Percentiles rank a stretch among this genome's conserved stretches.
These are phyloP conservation scores for Dillenia suffruticosa DNA, from an alignment of 164 flowering plant genomes.

Conservation along the genomic window DNA sequence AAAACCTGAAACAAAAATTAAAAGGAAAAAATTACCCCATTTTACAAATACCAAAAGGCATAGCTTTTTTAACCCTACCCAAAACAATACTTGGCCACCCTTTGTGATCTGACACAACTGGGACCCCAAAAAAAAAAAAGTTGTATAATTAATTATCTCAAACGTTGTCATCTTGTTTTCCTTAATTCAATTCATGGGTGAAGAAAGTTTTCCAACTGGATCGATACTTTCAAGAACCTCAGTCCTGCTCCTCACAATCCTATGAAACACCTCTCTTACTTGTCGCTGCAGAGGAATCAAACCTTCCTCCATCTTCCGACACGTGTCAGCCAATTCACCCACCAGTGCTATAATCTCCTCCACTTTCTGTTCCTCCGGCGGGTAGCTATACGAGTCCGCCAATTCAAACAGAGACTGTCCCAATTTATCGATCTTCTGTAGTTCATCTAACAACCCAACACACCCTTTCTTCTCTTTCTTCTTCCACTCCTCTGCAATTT, in stretches of 20 bases:
- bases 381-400: conserved; percentile 42
- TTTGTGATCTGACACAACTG: too few species aligned
- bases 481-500: conserved; percentile 84
- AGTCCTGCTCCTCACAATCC: conserved; percentile 68
- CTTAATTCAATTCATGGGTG: conserved; percentile 6
- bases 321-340: conserved; percentile 51
- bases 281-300: conserved; percentile 66
- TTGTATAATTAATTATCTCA: too few species aligned
- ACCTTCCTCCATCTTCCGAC: conserved; percentile 75
- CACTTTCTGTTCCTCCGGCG: conserved; percentile 41
- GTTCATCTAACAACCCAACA: conserved; percentile 69
- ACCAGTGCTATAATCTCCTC: conserved; percentile 45
- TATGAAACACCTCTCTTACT: conserved; percentile 75
- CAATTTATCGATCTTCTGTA: conserved; percentile 59
- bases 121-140: too few species aligned
- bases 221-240: conserved; percentile 59
- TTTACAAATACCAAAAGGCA: too few species aligned
- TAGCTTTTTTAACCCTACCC: too few species aligned
- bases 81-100: too few species aligned
- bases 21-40: too few species aligned
- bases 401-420: conserved; percentile 43
- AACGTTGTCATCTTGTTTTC: too few species aligned
- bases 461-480: conserved; percentile 78
- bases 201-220: conserved; percentile 35
- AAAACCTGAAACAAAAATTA: too few species aligned